Percentiles rank a stretch among this genome's conserved stretches.
Evolutionary conservation across 345 rosid genomes (phyloP).

Genomic region (Pseudoturritis turrita): DNA sequence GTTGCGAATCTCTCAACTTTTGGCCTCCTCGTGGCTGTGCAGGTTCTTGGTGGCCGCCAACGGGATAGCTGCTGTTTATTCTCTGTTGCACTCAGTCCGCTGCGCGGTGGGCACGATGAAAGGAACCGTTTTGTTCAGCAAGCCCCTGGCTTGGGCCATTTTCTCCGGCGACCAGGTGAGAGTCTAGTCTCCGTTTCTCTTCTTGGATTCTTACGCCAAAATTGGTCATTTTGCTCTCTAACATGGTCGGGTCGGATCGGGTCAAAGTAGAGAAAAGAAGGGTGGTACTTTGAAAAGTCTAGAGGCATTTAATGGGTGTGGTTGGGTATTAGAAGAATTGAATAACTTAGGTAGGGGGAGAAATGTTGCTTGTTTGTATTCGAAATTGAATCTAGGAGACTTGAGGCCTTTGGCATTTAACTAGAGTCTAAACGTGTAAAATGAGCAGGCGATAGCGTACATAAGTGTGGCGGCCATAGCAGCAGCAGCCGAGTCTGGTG

Average conservation of each 20-base stretch:
- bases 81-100: slow-evolving; percentile 68
- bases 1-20: too few species aligned
- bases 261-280: slow-evolving; percentile 5
- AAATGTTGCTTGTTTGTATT: slow-evolving; percentile 4
- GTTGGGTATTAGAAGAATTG: slow-evolving; percentile 2
- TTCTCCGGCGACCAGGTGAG: slow-evolving; percentile 88
- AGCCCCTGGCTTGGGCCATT: slow-evolving; percentile 80
- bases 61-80: slow-evolving; percentile 70
- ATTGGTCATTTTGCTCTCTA: background rate
- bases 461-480: slow-evolving; percentile 68
- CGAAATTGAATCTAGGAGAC: background rate
- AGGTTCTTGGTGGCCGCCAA: slow-evolving; percentile 81
- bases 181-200: background rate
- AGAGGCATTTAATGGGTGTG: slow-evolving; percentile 11
- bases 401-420: background rate
- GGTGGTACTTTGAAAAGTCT: slow-evolving; percentile 17
- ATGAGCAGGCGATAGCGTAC: slow-evolving; percentile 72
- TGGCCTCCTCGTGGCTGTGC: background rate
- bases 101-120: slow-evolving; percentile 56
- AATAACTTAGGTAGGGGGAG: background rate
- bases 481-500: slow-evolving; percentile 65
- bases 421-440: background rate
- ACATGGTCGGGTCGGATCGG: background rate
- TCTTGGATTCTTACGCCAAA: background rate
- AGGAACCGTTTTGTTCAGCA: slow-evolving; percentile 64